These are phyloP conservation scores for Eurotiales sp. DNA, from an alignment of 2,329 filamentous ascomycete species.

Conservation along the genomic window DNA sequence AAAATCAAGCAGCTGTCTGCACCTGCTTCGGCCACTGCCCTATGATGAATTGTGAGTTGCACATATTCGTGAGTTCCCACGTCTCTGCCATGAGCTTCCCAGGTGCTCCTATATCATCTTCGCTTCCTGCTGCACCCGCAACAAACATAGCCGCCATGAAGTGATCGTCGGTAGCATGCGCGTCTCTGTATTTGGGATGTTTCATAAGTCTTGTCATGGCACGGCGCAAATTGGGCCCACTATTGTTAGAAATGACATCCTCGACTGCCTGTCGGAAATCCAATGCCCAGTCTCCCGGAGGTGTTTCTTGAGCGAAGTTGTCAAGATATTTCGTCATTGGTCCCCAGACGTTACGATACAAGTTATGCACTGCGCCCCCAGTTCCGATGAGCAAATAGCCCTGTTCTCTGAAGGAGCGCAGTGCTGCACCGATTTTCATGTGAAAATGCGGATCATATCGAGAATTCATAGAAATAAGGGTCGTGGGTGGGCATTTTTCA, in stretches of 20 bases:
- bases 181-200: constrained; percentile 62
- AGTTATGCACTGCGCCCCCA: constrained; percentile 66
- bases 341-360: constrained; percentile 64
- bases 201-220: constrained; percentile 64
- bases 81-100: constrained; percentile 48
- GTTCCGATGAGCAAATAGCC: constrained; percentile 58
- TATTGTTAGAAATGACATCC: constrained; percentile 54
- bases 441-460: constrained; percentile 56
- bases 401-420: constrained; percentile 54
- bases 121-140: constrained; percentile 52
- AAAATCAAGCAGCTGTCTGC: too few species aligned
- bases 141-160: constrained; percentile 65
- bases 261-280: constrained; percentile 65
- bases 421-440: constrained; percentile 54
- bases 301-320: constrained; percentile 58
- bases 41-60: constrained; percentile 56
- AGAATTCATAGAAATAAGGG: constrained; percentile 54
- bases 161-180: constrained; percentile 67
- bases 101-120: constrained; percentile 41
- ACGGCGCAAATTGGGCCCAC: constrained; percentile 53
- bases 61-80: constrained; percentile 66
- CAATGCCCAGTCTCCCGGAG: constrained; percentile 58
- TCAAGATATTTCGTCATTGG: constrained; percentile 62
- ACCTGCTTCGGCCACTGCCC: too few species aligned
- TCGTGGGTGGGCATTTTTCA: constrained; percentile 60